Conservation (phyloP, 805 yeast species). For the Metschnikowia lachancei region DNA sequence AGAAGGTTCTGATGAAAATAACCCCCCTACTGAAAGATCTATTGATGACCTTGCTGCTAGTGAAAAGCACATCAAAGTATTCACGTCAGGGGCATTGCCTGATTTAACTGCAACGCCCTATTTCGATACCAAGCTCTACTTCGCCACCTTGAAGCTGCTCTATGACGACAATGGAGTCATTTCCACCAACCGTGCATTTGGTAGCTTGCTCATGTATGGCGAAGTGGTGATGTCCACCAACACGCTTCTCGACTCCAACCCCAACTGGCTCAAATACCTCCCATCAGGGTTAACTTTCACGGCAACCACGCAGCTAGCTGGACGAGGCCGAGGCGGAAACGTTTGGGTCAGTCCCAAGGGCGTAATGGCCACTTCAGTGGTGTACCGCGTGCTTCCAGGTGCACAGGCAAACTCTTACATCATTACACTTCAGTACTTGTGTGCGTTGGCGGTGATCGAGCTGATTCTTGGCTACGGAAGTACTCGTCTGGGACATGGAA, state of each 20-base stretch:
- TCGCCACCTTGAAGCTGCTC: conserved; percentile 36
- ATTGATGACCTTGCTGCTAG: conserved; percentile 26
- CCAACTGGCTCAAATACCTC: conserved; percentile 49
- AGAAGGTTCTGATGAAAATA: conserved; percentile 15
- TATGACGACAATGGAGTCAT: conserved; percentile 27
- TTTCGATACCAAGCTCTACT: conserved; percentile 64
- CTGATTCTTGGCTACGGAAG: conserved; percentile 62
- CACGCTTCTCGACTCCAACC: conserved; percentile 72
- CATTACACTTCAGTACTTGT: conserved; percentile 82
- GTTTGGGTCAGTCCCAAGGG: conserved; percentile 95
- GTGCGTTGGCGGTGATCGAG: conserved; percentile 78
- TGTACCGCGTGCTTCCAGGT: conserved; percentile 56
- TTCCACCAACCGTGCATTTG: conserved; percentile 41
- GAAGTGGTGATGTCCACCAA: conserved; percentile 91
- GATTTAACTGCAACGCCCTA: conserved; percentile 59
- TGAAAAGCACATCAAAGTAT: conserved; percentile 52
- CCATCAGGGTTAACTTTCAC: conserved; percentile 71
- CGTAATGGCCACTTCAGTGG: conserved; percentile 76
- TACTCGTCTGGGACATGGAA: conserved; percentile 32
- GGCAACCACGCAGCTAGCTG: conserved; percentile 84
- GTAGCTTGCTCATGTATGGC: conserved; percentile 67
- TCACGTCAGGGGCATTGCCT: conserved; percentile 47
- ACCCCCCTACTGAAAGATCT: neutral
- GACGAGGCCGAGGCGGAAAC: conserved; percentile 93
- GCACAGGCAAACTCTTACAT: conserved; percentile 48